These are phyloP conservation scores for Lachnellula hyalina DNA, from an alignment of 2,329 filamentous ascomycete genomes.

Conservation along the genomic window DNA sequence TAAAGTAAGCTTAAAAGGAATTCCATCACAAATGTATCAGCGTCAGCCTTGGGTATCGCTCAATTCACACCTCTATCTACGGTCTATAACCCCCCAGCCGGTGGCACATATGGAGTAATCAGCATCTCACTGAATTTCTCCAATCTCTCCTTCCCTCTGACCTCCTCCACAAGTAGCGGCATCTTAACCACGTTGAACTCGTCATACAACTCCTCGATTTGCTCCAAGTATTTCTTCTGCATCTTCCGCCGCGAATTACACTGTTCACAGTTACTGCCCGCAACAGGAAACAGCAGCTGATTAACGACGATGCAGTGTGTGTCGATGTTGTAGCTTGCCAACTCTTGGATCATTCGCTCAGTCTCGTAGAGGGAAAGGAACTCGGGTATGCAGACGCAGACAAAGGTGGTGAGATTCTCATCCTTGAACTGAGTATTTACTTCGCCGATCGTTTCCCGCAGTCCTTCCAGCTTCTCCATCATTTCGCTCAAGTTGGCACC, in stretches of 20 bases:
- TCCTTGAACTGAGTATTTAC: constrained; percentile 99
- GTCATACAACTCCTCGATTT: constrained; percentile 97
- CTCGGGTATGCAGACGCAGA: constrained; percentile 97
- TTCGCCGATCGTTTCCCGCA: constrained; percentile 88
- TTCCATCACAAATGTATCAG: too few relatives aligned
- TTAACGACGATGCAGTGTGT: constrained; percentile 98
- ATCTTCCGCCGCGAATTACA: constrained; percentile 93
- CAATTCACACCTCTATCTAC: background rate
- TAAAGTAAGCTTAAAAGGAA: too few relatives aligned
- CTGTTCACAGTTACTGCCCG: constrained; percentile 83
- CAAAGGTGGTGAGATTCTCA: constrained; percentile 89
- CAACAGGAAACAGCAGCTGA: constrained; percentile 88
- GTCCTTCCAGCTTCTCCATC: constrained; percentile 87
- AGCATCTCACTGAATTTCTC: constrained; percentile 88
- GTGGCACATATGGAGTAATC: constrained; percentile 68
- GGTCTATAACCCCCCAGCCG: constrained; percentile 35
- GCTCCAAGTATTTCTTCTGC: constrained; percentile 98
- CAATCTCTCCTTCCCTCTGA: constrained; percentile 88
- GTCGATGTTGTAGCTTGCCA: constrained; percentile 88
- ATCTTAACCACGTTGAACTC: constrained; percentile 99
- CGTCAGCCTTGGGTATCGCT: constrained; percentile 2
- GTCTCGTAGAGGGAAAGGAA: constrained; percentile 97
- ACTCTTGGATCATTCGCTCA: constrained; percentile 98
- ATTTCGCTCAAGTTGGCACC: constrained; percentile 91
- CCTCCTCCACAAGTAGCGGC: constrained; percentile 92